Evolutionary conservation across 805 yeast genomes (phyloP).

Genomic region (Isabelozyma heimii): DNA sequence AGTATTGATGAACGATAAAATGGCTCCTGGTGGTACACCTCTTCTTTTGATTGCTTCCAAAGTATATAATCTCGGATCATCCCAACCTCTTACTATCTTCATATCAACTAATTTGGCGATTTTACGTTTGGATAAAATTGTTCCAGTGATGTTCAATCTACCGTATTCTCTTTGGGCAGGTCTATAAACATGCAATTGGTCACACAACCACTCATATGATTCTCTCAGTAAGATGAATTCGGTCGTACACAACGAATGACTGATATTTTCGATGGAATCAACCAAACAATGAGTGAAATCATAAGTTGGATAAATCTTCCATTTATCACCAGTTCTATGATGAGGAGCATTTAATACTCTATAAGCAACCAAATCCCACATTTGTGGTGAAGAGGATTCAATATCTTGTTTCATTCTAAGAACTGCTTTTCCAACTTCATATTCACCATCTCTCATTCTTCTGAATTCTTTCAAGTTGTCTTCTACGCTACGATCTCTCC

Average conservation of each 20-base stretch:
- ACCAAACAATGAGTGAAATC: slow-evolving; percentile 99
- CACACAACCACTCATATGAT: slow-evolving; percentile 98
- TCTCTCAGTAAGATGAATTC: slow-evolving; percentile 91
- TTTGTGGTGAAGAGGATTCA: slow-evolving; percentile 89
- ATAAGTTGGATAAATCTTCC: slow-evolving; percentile 98
- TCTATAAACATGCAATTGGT: slow-evolving; percentile 88
- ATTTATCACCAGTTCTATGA: slow-evolving; percentile 93
- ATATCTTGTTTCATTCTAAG: slow-evolving; percentile 96
- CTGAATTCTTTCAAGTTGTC: slow-evolving; percentile 79
- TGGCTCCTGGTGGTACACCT: slow-evolving; percentile 99
- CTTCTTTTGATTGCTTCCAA: slow-evolving; percentile 93
- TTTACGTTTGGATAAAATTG: slow-evolving; percentile 92
- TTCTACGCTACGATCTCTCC: slow-evolving; percentile 69
- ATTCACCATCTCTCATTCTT: slow-evolving; percentile 87
- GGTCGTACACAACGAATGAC: slow-evolving; percentile 94
- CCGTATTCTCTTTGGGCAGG: slow-evolving; percentile 99
- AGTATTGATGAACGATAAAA: slow-evolving; percentile 87
- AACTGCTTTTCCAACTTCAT: slow-evolving; percentile 87
- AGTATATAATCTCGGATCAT: slow-evolving; percentile 95
- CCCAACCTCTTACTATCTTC: slow-evolving; percentile 89
- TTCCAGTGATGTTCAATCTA: slow-evolving; percentile 90
- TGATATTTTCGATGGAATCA: slow-evolving; percentile 93
- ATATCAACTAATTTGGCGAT: slow-evolving; percentile 89
- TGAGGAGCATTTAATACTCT: slow-evolving; percentile 90
- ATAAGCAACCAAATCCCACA: slow-evolving; percentile 99